Conservation (phyloP, 805 yeast species). For the Zygoascus tannicola region DNA sequence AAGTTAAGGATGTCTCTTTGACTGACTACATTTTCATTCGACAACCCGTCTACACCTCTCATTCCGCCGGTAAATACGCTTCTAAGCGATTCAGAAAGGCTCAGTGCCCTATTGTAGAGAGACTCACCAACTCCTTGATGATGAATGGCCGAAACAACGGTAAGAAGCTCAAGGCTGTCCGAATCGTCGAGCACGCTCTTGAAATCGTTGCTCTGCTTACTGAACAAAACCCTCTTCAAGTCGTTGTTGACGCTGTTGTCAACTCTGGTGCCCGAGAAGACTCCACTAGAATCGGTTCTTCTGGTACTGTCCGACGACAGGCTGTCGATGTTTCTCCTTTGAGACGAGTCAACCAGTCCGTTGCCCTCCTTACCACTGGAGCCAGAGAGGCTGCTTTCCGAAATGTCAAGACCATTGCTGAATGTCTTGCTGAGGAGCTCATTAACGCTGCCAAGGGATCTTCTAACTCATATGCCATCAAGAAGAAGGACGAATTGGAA, state of each 20-base stretch:
- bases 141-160: slow-evolving; percentile 99
- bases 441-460: slow-evolving; percentile 99
- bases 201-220: slow-evolving; percentile 96
- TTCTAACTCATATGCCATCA: slow-evolving; percentile 99
- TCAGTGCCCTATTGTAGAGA: slow-evolving; percentile 98
- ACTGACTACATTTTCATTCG: slow-evolving; percentile 97
- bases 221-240: slow-evolving; percentile 99
- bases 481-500: slow-evolving; percentile 99
- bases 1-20: slow-evolving; percentile 94
- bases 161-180: slow-evolving; percentile 99
- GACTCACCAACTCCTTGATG: slow-evolving; percentile 99
- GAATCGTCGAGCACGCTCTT: slow-evolving; percentile 98
- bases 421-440: slow-evolving; percentile 99
- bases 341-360: slow-evolving; percentile 99
- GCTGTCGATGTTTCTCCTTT: slow-evolving; percentile 99
- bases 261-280: slow-evolving; percentile 99
- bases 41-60: slow-evolving; percentile 95
- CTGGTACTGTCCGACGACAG: slow-evolving; percentile 99
- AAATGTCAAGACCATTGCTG: slow-evolving; percentile 99
- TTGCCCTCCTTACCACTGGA: slow-evolving; percentile 96
- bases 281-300: slow-evolving; percentile 99
- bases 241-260: slow-evolving; percentile 96
- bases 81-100: slow-evolving; percentile 99
- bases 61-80: slow-evolving; percentile 99
- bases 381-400: slow-evolving; percentile 99